Conservation (phyloP, 306 rosid genomes). For the Cicer judaicum region DNA sequence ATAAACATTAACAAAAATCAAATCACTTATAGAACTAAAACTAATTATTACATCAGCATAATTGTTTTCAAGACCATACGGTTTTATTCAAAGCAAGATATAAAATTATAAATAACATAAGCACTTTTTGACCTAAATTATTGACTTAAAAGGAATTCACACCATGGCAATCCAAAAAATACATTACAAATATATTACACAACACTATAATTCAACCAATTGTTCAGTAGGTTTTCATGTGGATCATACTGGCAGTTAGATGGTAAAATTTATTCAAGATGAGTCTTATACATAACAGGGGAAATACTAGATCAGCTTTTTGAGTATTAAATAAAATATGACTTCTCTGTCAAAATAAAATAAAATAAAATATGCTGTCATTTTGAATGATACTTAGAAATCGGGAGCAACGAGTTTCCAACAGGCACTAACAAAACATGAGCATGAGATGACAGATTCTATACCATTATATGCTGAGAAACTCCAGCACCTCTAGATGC, state of each 20-base stretch:
- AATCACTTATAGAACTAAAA: background rate
- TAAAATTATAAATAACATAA: background rate
- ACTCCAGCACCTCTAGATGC: slow-evolving; percentile 67
- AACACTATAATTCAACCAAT: slow-evolving; percentile 6
- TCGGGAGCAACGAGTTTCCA: slow-evolving; percentile 15
- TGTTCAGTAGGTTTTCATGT: slow-evolving; percentile 25
- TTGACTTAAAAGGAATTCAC: background rate
- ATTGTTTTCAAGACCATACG: slow-evolving; percentile 23
- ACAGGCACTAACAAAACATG: slow-evolving; percentile 30
- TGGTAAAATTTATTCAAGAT: background rate
- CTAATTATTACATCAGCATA: slow-evolving; percentile 17
- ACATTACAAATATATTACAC: slow-evolving; percentile 14
- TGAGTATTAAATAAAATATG: slow-evolving; percentile 5
- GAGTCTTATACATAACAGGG: slow-evolving; percentile 24
- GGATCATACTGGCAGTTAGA: slow-evolving; percentile 11
- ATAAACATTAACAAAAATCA: background rate
- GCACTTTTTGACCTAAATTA: background rate
- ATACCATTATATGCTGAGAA: slow-evolving; percentile 84
- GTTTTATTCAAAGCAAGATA: slow-evolving; percentile 15
- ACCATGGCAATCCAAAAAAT: background rate
- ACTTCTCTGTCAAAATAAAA: background rate
- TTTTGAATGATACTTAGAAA: background rate
- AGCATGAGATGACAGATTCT: slow-evolving; percentile 18
- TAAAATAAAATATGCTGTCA: background rate
- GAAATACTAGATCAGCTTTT: background rate